Percentiles rank a stretch among this genome's conserved stretches.
Evolutionary conservation across 768 basidiomycete genomes (phyloP).

Genomic region (Agaricus bisporus): DNA sequence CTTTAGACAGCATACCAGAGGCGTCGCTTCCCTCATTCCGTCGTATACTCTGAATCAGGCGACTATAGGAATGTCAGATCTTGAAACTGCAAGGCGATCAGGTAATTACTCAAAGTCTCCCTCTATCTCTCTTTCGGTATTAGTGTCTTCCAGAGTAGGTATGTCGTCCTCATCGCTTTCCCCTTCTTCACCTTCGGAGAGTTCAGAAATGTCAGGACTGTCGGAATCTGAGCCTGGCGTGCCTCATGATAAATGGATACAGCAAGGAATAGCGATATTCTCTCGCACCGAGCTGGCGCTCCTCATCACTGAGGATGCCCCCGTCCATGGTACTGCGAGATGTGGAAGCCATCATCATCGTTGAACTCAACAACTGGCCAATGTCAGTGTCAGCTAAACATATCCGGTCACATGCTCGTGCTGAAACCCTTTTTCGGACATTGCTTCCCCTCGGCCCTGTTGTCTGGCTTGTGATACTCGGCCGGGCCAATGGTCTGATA

Average conservation of each 20-base stretch:
- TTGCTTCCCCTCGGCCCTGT: not conserved
- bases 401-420: not conserved
- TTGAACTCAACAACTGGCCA: not conserved
- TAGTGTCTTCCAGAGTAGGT: slow-evolving; percentile 17
- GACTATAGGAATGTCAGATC: slow-evolving; percentile 18
- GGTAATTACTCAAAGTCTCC: slow-evolving; percentile 51
- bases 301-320: slow-evolving; percentile 4
- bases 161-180: slow-evolving; percentile 15
- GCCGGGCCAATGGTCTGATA: not conserved
- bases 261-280: no score
- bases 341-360: slow-evolving; percentile 5
- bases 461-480: not conserved
- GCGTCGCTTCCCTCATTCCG: slow-evolving; percentile 35
- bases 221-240: slow-evolving; percentile 7
- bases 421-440: not conserved
- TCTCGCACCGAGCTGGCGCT: slow-evolving; percentile 2
- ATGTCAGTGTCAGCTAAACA: no score
- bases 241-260: not conserved
- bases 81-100: not conserved
- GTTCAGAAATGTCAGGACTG: slow-evolving; percentile 4
- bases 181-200: slow-evolving; percentile 16
- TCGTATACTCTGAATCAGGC: slow-evolving; percentile 63
- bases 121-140: slow-evolving; percentile 45
- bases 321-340: not conserved
- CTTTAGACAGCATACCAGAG: slow-evolving; percentile 46